These are phyloP conservation scores for Epichloe sylvatica DNA, from an alignment of 2,329 filamentous ascomycete genomes.

Conservation along the genomic window DNA sequence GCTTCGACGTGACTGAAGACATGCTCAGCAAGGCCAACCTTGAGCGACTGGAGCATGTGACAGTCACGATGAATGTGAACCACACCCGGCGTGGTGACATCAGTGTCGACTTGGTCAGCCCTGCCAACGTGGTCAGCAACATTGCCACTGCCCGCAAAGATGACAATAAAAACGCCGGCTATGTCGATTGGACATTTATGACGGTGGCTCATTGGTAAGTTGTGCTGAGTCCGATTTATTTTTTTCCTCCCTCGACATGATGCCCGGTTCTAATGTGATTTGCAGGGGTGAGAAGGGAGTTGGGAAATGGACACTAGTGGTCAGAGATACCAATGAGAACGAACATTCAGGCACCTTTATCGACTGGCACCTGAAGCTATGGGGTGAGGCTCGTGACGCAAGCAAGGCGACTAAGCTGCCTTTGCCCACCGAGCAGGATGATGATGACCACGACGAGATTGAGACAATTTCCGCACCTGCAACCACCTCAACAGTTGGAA, in stretches of 20 bases:
- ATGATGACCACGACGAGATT: slow-evolving; percentile 62
- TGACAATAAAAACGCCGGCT: slow-evolving; percentile 56
- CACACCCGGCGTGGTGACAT: slow-evolving; percentile 81
- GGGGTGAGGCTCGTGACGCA: slow-evolving; percentile 75
- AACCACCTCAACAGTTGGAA: slow-evolving; percentile 31
- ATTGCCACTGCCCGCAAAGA: slow-evolving; percentile 60
- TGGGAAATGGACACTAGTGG: slow-evolving; percentile 80
- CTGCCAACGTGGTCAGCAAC: slow-evolving; percentile 67
- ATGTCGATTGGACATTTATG: slow-evolving; percentile 98
- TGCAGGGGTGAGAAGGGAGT: slow-evolving; percentile 71
- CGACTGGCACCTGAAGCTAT: slow-evolving; percentile 89
- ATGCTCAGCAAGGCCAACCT: slow-evolving; percentile 75
- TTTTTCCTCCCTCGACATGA: background rate
- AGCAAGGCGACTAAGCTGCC: slow-evolving; percentile 61
- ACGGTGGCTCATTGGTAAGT: slow-evolving; percentile 85
- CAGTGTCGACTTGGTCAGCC: slow-evolving; percentile 82
- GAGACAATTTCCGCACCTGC: slow-evolving; percentile 25
- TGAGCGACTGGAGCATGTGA: slow-evolving; percentile 82
- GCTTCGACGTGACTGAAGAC: slow-evolving; percentile 68
- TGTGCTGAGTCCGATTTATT: background rate
- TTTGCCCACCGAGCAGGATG: slow-evolving; percentile 69
- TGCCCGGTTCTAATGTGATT: slow-evolving; percentile 17
- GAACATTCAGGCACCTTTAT: slow-evolving; percentile 62
- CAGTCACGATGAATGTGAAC: slow-evolving; percentile 90
- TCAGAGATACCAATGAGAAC: slow-evolving; percentile 75